Conservation (phyloP, 2,329 filamentous ascomycete species). For the Aspergillus hiratsukae region DNA sequence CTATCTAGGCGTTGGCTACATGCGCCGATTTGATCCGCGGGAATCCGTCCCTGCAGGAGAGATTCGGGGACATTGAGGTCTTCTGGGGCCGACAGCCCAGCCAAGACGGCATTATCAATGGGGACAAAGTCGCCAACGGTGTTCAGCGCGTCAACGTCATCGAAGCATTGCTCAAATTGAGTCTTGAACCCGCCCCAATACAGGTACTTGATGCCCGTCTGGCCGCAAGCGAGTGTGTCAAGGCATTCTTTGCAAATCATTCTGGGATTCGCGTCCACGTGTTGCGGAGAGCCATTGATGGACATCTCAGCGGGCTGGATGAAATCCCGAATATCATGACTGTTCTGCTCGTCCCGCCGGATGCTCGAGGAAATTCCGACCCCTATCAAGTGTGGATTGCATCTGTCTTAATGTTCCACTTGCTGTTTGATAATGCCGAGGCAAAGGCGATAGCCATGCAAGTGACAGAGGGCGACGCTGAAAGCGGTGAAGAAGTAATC, state of each 20-base stretch:
- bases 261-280: constrained; percentile 79
- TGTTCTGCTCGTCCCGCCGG: constrained; percentile 66
- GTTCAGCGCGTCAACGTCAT: constrained; percentile 76
- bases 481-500: constrained; percentile 87
- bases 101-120: constrained; percentile 28
- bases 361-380: constrained; percentile 61
- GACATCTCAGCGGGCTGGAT: constrained; percentile 70
- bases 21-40: constrained; percentile 85
- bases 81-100: constrained; percentile 31
- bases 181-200: constrained; percentile 62
- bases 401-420: constrained; percentile 76
- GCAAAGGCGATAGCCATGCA: constrained; percentile 76
- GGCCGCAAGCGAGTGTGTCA: constrained; percentile 83
- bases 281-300: constrained; percentile 80
- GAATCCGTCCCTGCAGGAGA: constrained; percentile 76
- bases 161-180: constrained; percentile 81
- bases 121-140: constrained; percentile 42
- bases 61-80: constrained; percentile 82
- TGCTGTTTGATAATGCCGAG: constrained; percentile 73
- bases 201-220: constrained; percentile 74
- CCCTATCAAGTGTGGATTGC: constrained; percentile 90
- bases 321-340: constrained; percentile 86
- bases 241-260: constrained; percentile 86
- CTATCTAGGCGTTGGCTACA: constrained; percentile 65
- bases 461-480: constrained; percentile 83